Evolutionary conservation across 2,329 filamentous ascomycete genomes (phyloP).

Genomic region (Microdochium paspali): DNA sequence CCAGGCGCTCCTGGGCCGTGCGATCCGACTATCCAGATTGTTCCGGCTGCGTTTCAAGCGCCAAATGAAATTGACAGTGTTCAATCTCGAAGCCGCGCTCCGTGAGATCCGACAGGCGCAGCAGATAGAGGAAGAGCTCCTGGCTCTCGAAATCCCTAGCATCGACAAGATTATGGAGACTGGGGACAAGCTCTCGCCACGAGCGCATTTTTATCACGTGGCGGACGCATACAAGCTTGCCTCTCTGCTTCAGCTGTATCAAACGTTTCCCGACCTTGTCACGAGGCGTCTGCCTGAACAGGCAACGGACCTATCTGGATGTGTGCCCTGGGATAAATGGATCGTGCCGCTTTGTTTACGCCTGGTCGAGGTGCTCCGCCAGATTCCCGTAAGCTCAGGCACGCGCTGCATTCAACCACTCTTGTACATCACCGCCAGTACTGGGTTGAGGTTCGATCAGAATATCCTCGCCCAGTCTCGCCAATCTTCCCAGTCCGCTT

Average conservation of each 20-base stretch:
- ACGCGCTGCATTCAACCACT: constrained; percentile 26
- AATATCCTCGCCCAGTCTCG: constrained; percentile 7
- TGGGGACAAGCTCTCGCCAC: constrained; percentile 15
- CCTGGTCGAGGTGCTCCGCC: constrained; percentile 21
- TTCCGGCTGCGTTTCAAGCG: constrained; percentile 16
- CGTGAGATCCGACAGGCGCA: constrained; percentile 22
- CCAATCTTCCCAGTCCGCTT: background rate
- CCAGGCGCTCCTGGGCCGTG: constrained; percentile 22
- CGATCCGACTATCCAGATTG: constrained; percentile 23
- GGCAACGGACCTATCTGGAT: constrained; percentile 3
- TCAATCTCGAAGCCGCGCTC: constrained; percentile 14
- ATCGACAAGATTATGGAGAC: constrained; percentile 13
- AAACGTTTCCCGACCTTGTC: constrained; percentile 25
- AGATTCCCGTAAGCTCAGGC: constrained; percentile 23
- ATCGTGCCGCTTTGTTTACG: constrained; percentile 23
- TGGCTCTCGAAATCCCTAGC: constrained; percentile 18
- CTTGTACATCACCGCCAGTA: constrained; percentile 25
- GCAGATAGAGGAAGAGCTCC: constrained; percentile 21
- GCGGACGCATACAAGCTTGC: constrained; percentile 27
- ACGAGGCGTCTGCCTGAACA: constrained; percentile 16
- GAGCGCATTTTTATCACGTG: constrained; percentile 20
- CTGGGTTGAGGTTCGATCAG: constrained; percentile 16
- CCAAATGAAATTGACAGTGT: constrained; percentile 11
- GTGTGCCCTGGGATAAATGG: constrained; percentile 24
- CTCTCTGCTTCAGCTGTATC: constrained; percentile 27